These are phyloP conservation scores for Ogataea hybrid DNA, from an alignment of 1,139 yeast species.

Conservation along the genomic window DNA sequence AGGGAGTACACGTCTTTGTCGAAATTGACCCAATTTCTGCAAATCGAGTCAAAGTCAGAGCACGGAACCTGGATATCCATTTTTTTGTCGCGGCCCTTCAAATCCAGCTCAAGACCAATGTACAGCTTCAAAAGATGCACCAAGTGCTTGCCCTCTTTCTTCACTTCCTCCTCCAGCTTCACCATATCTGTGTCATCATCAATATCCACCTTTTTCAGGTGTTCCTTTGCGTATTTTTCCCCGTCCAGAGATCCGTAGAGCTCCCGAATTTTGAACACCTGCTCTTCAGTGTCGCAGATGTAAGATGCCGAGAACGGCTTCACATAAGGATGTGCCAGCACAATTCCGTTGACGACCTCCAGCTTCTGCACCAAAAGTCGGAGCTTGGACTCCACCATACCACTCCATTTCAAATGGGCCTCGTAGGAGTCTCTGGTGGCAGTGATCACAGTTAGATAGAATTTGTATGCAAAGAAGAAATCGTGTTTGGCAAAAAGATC, in stretches of 20 bases:
- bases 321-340: conserved; percentile 85
- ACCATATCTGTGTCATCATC: conserved; percentile 30
- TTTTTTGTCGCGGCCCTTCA: conserved; percentile 52
- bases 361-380: conserved; percentile 79
- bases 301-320: conserved; percentile 67
- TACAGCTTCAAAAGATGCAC: conserved; percentile 74
- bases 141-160: conserved; percentile 33
- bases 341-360: conserved; percentile 72
- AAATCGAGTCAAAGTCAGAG: conserved; percentile 76
- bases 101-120: conserved; percentile 71
- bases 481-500: conserved; percentile 75
- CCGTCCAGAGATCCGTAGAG: conserved; percentile 33
- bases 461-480: conserved; percentile 80
- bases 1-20: conserved; percentile 59
- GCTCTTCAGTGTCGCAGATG: conserved; percentile 49
- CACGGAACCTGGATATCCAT: conserved; percentile 92
- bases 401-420: conserved; percentile 86
- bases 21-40: conserved; percentile 70
- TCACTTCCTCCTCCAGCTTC: conserved; percentile 29
- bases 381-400: conserved; percentile 86
- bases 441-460: conserved; percentile 79
- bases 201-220: conserved; percentile 26
- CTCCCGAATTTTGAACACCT: conserved; percentile 27
- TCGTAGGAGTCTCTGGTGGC: conserved; percentile 71
- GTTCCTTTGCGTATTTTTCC: conserved; percentile 30